phyloP scores from a whole-genome alignment of 2,329 filamentous ascomycete genomes.

The Hypocreales sp. region DNA sequence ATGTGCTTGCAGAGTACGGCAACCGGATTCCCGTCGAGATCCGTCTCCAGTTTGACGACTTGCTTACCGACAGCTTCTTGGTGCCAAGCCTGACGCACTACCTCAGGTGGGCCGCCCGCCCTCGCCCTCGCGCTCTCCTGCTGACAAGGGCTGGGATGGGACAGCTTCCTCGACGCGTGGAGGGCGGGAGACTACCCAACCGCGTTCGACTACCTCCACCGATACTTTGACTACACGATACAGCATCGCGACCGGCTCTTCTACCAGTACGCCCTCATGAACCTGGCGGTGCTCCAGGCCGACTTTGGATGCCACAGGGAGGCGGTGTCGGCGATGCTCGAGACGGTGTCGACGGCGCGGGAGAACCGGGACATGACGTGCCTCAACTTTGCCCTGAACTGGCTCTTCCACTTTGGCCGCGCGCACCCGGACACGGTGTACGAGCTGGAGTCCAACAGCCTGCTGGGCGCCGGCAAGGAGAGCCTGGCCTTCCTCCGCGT shows the following conservation, averaged over 20 bases:
- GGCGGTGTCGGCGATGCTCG: slow-evolving; percentile 85
- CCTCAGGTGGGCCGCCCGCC: slow-evolving; percentile 34
- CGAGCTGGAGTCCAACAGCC: slow-evolving; percentile 53
- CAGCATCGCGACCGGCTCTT: slow-evolving; percentile 68
- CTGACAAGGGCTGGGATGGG: slow-evolving; percentile 4
- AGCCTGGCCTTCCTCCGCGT: slow-evolving; percentile 69
- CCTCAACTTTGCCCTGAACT: slow-evolving; percentile 88
- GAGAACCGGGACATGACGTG: slow-evolving; percentile 89
- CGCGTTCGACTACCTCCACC: slow-evolving; percentile 79
- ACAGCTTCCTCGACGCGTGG: slow-evolving; percentile 82
- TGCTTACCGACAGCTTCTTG: slow-evolving; percentile 52
- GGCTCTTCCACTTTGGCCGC: slow-evolving; percentile 90
- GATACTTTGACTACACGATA: slow-evolving; percentile 95
- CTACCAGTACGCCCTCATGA: slow-evolving; percentile 90
- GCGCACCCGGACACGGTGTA: slow-evolving; percentile 63
- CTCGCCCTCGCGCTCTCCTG: neutral
- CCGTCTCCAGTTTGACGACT: slow-evolving; percentile 50
- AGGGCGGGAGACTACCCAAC: slow-evolving; percentile 77
- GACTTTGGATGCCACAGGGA: slow-evolving; percentile 88
- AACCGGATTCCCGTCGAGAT: slow-evolving; percentile 63
- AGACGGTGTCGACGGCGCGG: slow-evolving; percentile 84
- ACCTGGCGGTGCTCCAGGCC: slow-evolving; percentile 82
- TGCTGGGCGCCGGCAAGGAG: slow-evolving; percentile 66
- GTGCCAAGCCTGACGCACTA: slow-evolving; percentile 64
- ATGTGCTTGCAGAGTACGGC: slow-evolving; percentile 43